Evolutionary conservation across 352 stramenopile species (phyloP).

Genomic region (Phytophthora pisi): DNA sequence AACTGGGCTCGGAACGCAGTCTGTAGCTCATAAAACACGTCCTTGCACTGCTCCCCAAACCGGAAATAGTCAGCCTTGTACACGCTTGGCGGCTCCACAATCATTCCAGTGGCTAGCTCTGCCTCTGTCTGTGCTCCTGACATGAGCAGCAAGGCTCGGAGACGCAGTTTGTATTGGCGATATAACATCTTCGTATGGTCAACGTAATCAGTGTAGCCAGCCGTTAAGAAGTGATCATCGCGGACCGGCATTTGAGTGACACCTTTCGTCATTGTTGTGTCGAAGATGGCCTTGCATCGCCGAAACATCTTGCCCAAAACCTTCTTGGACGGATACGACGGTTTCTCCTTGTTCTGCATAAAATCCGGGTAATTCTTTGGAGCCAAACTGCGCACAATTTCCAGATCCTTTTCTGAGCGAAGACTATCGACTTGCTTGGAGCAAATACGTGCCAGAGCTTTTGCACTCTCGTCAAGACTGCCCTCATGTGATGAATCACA

Average conservation of each 20-base stretch:
- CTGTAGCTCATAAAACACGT: slow-evolving; percentile 63
- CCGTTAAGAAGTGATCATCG: slow-evolving; percentile 58
- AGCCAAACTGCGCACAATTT: slow-evolving; percentile 53
- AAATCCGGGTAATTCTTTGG: slow-evolving; percentile 80
- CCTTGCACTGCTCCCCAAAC: slow-evolving; percentile 73
- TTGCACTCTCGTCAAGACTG: slow-evolving; percentile 52
- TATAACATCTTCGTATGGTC: slow-evolving; percentile 52
- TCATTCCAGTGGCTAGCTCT: slow-evolving; percentile 79
- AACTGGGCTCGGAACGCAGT: slow-evolving; percentile 58
- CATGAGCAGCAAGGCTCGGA: slow-evolving; percentile 61
- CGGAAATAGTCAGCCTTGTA: slow-evolving; percentile 82
- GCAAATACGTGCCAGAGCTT: slow-evolving; percentile 71
- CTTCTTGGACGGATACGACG: slow-evolving; percentile 70
- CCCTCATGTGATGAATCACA: slow-evolving; percentile 55
- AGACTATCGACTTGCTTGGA: slow-evolving; percentile 76
- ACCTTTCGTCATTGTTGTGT: slow-evolving; percentile 43
- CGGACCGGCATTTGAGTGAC: slow-evolving; percentile 41
- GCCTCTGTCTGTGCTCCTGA: slow-evolving; percentile 66
- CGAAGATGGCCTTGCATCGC: slow-evolving; percentile 57
- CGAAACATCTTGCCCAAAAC: slow-evolving; percentile 81
- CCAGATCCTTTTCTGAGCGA: slow-evolving; percentile 57
- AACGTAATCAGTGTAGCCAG: slow-evolving; percentile 58
- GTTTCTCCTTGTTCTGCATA: slow-evolving; percentile 76
- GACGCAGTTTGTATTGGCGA: slow-evolving; percentile 65
- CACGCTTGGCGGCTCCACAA: slow-evolving; percentile 59